phyloP scores from a whole-genome alignment of 306 rosid genomes.

The Cicer yamashitae region DNA sequence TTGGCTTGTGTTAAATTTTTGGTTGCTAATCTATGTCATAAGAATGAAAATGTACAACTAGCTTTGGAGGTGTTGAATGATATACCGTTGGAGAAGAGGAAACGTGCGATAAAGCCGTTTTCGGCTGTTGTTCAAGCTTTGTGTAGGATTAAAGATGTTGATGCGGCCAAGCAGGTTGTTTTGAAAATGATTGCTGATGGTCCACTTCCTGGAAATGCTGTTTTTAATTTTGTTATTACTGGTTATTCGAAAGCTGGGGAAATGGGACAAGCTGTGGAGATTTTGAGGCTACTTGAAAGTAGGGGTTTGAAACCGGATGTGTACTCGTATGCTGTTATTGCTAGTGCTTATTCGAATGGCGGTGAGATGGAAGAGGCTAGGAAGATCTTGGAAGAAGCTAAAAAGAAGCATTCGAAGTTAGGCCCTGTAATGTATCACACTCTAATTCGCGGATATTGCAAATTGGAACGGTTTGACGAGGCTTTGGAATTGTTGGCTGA shows the following conservation, averaged over 20 bases:
- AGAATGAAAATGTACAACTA: constrained; percentile 60
- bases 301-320: constrained; percentile 91
- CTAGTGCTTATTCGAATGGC: constrained; percentile 73
- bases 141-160: constrained; percentile 67
- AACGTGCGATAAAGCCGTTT: constrained; percentile 66
- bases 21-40: constrained; percentile 55
- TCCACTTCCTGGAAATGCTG: constrained; percentile 85
- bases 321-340: constrained; percentile 70
- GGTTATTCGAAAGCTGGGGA: constrained; percentile 68
- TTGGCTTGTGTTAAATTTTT: constrained; percentile 48
- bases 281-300: constrained; percentile 66
- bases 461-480: constrained; percentile 72
- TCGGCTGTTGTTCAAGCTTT: constrained; percentile 63
- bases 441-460: constrained; percentile 79
- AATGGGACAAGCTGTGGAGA: constrained; percentile 63
- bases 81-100: constrained; percentile 52
- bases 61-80: constrained; percentile 66
- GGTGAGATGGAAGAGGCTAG: constrained; percentile 86
- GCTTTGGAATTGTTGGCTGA: constrained; percentile 72
- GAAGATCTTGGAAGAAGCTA: constrained; percentile 66
- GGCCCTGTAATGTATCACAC: constrained; percentile 73
- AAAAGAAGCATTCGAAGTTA: constrained; percentile 66
- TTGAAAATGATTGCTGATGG: constrained; percentile 69
- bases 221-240: constrained; percentile 70
- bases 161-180: constrained; percentile 66